These are phyloP conservation scores for Nannochloropsis salina DNA, from an alignment of 108 stramenopile species.

Conservation along the genomic window DNA sequence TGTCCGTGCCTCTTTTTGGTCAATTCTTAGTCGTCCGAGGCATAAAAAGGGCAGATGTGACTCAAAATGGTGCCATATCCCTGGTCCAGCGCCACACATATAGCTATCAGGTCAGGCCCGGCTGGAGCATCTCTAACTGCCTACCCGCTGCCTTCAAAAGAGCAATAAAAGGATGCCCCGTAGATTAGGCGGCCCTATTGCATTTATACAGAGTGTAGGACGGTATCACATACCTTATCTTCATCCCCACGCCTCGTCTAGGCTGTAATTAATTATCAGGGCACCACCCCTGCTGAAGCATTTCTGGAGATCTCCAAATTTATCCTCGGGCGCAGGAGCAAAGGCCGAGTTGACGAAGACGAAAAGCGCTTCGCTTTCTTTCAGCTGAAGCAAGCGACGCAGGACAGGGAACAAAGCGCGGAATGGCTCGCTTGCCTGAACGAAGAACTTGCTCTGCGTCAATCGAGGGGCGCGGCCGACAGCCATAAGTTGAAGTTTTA, in stretches of 20 bases:
- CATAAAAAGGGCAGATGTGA: too few relatives aligned
- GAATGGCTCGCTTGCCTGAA: neutral
- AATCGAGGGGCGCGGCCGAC: conserved; percentile 18
- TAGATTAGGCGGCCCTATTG: too few relatives aligned
- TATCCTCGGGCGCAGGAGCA: neutral
- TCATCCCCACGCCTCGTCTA: conserved; percentile 19
- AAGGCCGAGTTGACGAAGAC: neutral
- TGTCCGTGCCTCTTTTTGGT: too few relatives aligned
- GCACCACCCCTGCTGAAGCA: neutral
- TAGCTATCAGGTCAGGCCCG: too few relatives aligned
- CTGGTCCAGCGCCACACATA: too few relatives aligned
- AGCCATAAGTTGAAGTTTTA: neutral
- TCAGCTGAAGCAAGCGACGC: conserved; percentile 16
- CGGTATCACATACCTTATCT: neutral
- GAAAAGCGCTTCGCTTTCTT: neutral
- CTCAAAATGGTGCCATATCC: too few relatives aligned
- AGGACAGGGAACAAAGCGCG: neutral
- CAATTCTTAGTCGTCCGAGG: too few relatives aligned
- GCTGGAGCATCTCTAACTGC: too few relatives aligned
- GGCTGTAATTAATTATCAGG: neutral
- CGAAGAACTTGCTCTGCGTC: neutral
- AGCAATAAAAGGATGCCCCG: too few relatives aligned
- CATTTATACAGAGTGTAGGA: too few relatives aligned
- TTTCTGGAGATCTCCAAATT: conserved; percentile 8
- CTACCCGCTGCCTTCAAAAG: too few relatives aligned